Base-by-base conservation (phyloP, 2,329 filamentous ascomycete genomes). In the Macrophomina tecta region DNA sequence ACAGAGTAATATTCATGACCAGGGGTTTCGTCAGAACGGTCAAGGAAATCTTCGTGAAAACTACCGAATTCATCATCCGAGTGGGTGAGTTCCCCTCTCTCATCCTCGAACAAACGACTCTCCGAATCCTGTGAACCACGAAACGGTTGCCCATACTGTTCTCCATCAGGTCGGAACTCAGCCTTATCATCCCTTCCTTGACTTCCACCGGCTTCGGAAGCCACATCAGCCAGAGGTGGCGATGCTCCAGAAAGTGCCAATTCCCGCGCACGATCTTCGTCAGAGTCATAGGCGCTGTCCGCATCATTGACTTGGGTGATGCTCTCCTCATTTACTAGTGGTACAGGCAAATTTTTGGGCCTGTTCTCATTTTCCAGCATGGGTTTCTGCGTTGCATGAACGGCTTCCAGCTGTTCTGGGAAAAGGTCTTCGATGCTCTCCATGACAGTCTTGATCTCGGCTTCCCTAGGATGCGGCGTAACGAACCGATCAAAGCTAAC, bases 401-500 rank as follows among this genome's bases (percentile, higher is more conserved):
- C 62, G 11, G 62, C 16, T 52, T 28, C 70, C 28, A 93, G 78
- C 56, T 88, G 91, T 23, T 86, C 84, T 0, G 91, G 90, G 75
- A 91, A 97, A 16, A 99, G 82, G 74, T 98, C 94, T 75, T 94
- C 90, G 0, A 98, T 89, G 63, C 94, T 94, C 73, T 97, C 87
- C 46, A 97, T 78, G 1, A 88, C 86, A 0, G 94, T 97, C 71
- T 89, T 90, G n/a, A 97, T 82, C 3, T 80, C 79, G 4, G 84
- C 80, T 70, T 87, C 88, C 12, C 85, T 82, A 1, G 86, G 81
- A 1, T 79, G 73, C 2, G 80, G 78, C 40, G 84, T 82, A 6
- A 91, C 82, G 76, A 94, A 95, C 0, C 80, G 85, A 34, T 91
- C 87, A 71, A 94, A 94, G 0, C 81, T 83, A 12, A 86, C 69